phyloP scores from a whole-genome alignment of 305 asterid species.

The Fraxinus nigra region DNA sequence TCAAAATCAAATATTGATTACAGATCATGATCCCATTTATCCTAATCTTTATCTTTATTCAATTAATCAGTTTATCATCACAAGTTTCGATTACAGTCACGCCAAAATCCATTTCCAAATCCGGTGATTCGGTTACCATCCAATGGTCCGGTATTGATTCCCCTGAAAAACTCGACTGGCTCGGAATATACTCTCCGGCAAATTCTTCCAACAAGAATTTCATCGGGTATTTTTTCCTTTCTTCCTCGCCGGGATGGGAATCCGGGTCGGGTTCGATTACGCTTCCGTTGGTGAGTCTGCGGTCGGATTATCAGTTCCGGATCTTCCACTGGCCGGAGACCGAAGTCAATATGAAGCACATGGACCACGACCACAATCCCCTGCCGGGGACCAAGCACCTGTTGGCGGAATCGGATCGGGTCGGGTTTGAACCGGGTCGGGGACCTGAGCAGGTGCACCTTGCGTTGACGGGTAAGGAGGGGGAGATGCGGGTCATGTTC shows the following conservation, averaged over 20 bases:
- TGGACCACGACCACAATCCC: constrained; percentile 84
- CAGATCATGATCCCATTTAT: background rate
- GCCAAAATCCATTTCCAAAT: constrained; percentile 15
- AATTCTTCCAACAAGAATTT: constrained; percentile 34
- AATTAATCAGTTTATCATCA: background rate
- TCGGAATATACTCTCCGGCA: constrained; percentile 37
- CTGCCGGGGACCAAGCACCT: constrained; percentile 77
- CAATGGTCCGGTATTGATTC: constrained; percentile 29
- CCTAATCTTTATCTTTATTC: background rate
- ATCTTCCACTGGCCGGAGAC: constrained; percentile 64
- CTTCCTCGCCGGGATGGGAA: constrained; percentile 60
- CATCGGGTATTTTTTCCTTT: constrained; percentile 80
- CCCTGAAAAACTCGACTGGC: constrained; percentile 34
- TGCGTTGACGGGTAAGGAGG: constrained; percentile 67
- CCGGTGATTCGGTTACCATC: constrained; percentile 24
- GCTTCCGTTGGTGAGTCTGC: constrained; percentile 60
- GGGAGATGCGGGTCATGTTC: constrained; percentile 97
- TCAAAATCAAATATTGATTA: background rate
- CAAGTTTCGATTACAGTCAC: constrained; percentile 17
- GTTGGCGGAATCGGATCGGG: constrained; percentile 54
- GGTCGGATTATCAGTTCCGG: constrained; percentile 83
- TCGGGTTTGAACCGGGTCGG: constrained; percentile 49
- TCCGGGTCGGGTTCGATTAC: constrained; percentile 85
- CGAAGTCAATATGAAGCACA: constrained; percentile 59
- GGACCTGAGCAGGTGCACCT: constrained; percentile 92